Evolutionary conservation across 169 alveolate genomes (phyloP).

Genomic region (Theileria annulata): DNA sequence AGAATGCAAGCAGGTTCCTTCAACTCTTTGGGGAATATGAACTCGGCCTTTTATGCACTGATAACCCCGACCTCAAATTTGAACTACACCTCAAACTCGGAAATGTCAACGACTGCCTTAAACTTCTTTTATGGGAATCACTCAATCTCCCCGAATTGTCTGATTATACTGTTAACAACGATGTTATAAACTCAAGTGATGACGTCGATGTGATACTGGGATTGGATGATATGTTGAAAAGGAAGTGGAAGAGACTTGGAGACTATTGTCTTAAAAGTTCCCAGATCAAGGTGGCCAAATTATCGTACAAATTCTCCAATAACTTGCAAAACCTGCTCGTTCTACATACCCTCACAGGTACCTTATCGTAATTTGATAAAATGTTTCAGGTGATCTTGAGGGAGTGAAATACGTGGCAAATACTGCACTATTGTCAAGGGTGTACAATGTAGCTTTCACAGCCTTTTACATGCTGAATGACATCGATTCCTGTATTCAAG

Average conservation of each 20-base stretch:
- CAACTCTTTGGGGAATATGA: slow-evolving; percentile 88
- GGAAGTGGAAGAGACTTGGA: slow-evolving; percentile 81
- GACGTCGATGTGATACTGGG: slow-evolving; percentile 22
- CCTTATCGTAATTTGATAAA: background rate
- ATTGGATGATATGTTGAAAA: slow-evolving; percentile 58
- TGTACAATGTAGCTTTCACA: slow-evolving; percentile 70
- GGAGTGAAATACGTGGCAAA: slow-evolving; percentile 51
- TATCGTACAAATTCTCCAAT: slow-evolving; percentile 70
- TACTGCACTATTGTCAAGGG: slow-evolving; percentile 54
- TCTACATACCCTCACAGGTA: slow-evolving; percentile 68
- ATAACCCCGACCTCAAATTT: slow-evolving; percentile 90
- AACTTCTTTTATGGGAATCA: slow-evolving; percentile 75
- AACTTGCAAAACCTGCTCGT: slow-evolving; percentile 75
- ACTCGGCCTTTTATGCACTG: slow-evolving; percentile 85
- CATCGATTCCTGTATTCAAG: slow-evolving; percentile 69
- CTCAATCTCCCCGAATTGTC: background rate
- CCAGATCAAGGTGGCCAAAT: slow-evolving; percentile 74
- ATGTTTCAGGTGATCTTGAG: slow-evolving; percentile 59
- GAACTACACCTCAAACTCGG: slow-evolving; percentile 88
- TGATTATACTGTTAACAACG: slow-evolving; percentile 16
- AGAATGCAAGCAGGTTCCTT: slow-evolving; percentile 88
- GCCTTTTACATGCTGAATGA: slow-evolving; percentile 71
- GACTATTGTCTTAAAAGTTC: slow-evolving; percentile 74
- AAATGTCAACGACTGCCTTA: slow-evolving; percentile 79
- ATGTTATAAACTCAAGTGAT: background rate